Evolutionary conservation across 139 green algal genomes (phyloP).

Genomic region (Dunaliella primolecta): DNA sequence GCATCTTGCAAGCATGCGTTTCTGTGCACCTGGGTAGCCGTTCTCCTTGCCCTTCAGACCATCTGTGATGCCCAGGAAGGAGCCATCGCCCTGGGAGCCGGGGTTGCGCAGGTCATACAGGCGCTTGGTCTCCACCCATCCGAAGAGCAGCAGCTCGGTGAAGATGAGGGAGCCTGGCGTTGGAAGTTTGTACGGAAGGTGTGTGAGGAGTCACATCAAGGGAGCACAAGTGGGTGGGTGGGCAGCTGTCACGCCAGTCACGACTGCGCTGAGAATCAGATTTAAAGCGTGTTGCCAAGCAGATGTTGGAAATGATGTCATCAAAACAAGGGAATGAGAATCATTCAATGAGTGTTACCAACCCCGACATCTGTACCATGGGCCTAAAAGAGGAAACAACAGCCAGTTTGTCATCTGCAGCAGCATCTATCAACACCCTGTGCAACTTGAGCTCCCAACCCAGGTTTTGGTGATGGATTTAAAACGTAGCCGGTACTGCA

Average conservation of each 20-base stretch:
- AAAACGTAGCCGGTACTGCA: too few species aligned
- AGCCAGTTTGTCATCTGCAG: too few species aligned
- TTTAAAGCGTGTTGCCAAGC: not conserved
- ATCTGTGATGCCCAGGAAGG: conserved; percentile 79
- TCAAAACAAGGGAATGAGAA: too few species aligned
- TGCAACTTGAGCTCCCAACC: too few species aligned
- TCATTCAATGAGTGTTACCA: too few species aligned
- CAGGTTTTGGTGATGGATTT: too few species aligned
- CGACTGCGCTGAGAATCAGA: not conserved
- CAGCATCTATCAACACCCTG: too few species aligned
- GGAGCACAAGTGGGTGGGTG: not conserved
- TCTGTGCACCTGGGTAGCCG: conserved; percentile 70
- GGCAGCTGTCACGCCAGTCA: not conserved
- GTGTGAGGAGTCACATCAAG: not conserved
- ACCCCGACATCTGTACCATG: too few species aligned
- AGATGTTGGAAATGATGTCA: too few species aligned
- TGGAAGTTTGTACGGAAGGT: not conserved
- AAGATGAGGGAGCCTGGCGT: conserved; percentile 55
- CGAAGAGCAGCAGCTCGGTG: conserved; percentile 64
- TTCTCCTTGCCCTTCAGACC: conserved; percentile 77
- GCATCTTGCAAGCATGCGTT: too few species aligned
- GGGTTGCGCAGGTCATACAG: conserved; percentile 80
- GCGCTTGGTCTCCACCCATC: conserved; percentile 80
- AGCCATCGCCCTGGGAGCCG: conserved; percentile 78
- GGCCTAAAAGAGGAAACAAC: too few species aligned